These are phyloP conservation scores for Liriodendron chinense DNA, from an alignment of 164 flowering plant species.

Conservation along the genomic window DNA sequence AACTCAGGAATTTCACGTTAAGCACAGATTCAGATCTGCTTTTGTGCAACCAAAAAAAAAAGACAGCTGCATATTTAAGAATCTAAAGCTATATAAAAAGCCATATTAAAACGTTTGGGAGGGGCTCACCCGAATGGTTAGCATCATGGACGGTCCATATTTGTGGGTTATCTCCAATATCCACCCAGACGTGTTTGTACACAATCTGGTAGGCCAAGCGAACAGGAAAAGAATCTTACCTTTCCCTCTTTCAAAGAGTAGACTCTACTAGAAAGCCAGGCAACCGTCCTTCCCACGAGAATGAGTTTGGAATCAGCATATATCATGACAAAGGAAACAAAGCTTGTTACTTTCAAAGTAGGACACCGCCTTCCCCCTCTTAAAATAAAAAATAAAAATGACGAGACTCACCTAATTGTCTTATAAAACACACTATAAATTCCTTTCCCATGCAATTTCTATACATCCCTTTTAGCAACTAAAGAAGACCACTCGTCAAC, in stretches of 20 bases:
- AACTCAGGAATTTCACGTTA: no score
- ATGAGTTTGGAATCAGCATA: constrained; percentile 35
- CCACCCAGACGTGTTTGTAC: no score
- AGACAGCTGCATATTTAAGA: no score
- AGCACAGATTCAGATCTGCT: no score
- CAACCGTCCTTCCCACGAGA: not conserved
- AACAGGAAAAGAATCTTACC: constrained; percentile 37
- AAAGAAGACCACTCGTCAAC: not conserved
- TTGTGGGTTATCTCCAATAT: no score
- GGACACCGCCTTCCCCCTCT: not conserved
- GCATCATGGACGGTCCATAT: no score
- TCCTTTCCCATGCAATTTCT: not conserved
- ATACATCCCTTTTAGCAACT: not conserved
- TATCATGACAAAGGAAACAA: constrained; percentile 9
- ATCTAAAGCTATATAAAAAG: no score
- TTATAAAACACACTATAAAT: not conserved
- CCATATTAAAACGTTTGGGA: no score
- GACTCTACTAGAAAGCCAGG: not conserved
- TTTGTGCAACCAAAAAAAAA: no score
- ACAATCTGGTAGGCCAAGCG: no score
- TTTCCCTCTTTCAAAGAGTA: constrained; percentile 11
- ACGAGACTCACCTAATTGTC: no score
- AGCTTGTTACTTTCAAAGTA: not conserved
- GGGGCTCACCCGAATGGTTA: no score
- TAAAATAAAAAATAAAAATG: not conserved